These are phyloP conservation scores for Cladophialophora chaetospira DNA, from an alignment of 2,329 filamentous ascomycete species.

Conservation along the genomic window DNA sequence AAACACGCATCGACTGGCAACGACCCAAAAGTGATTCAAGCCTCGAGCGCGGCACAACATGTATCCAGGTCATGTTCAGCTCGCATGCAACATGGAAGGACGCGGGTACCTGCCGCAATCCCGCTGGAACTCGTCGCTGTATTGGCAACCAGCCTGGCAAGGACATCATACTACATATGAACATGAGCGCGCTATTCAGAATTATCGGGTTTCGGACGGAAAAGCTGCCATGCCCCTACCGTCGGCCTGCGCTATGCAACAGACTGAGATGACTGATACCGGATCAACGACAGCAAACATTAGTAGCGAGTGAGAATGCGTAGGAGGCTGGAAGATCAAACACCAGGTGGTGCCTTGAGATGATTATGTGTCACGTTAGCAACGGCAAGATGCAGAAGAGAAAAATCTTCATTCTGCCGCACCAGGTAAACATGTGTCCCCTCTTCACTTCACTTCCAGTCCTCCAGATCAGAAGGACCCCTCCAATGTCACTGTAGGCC, in stretches of 20 bases:
- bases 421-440: conserved; percentile 6
- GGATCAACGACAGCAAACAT: neutral
- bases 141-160: neutral
- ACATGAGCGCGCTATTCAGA: neutral
- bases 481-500: no score
- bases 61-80: no score
- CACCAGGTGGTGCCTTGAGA: neutral
- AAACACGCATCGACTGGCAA: no score
- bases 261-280: neutral
- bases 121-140: neutral
- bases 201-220: neutral
- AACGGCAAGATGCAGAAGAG: neutral
- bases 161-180: neutral
- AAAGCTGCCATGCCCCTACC: no score
- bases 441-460: neutral
- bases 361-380: neutral
- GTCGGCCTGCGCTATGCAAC: neutral
- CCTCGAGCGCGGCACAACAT: no score
- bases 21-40: no score
- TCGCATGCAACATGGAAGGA: neutral
- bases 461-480: no score
- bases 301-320: neutral
- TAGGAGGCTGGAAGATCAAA: neutral
- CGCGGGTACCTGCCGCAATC: neutral
- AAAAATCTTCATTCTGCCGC: conserved; percentile 12